A percentile compares a stretch with the other conserved stretches of the same genome.
phyloP scores from a whole-genome alignment of 805 yeast species.

The Spathaspora hagerdaliae region DNA sequence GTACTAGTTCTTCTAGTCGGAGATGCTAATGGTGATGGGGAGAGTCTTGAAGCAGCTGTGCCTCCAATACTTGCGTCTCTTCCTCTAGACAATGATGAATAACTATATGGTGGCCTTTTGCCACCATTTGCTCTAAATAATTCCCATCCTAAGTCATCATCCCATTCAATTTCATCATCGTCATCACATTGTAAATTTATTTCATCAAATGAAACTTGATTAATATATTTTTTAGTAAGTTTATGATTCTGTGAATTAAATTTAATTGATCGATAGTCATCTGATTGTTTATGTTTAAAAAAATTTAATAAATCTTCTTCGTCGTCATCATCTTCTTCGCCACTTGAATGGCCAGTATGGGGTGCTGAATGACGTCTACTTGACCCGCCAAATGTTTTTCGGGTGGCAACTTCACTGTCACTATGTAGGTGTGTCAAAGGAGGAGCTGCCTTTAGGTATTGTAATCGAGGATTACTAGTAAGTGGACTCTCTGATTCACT shows the following conservation, averaged over 20 bases:
- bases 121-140: neutral
- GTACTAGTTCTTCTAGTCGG: conserved; percentile 11
- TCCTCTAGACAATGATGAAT: conserved; percentile 8
- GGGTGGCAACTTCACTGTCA: neutral
- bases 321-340: neutral
- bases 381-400: neutral
- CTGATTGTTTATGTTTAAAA: conserved; percentile 14
- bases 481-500: too few species aligned
- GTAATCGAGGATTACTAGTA: too few species aligned
- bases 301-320: conserved; percentile 13
- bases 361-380: neutral
- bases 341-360: neutral
- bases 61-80: conserved; percentile 11
- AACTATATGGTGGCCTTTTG: neutral
- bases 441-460: too few species aligned
- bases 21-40: conserved; percentile 6
- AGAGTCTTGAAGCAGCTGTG: conserved; percentile 4
- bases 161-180: conserved; percentile 13
- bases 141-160: conserved; percentile 11
- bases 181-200: conserved; percentile 34
- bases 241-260: conserved; percentile 10
- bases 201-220: conserved; percentile 53
- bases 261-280: conserved; percentile 18
- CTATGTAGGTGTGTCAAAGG: neutral
- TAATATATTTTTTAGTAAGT: conserved; percentile 13